These are phyloP conservation scores for Boletus subparvulus DNA, from an alignment of 768 basidiomycete species.

Conservation along the genomic window DNA sequence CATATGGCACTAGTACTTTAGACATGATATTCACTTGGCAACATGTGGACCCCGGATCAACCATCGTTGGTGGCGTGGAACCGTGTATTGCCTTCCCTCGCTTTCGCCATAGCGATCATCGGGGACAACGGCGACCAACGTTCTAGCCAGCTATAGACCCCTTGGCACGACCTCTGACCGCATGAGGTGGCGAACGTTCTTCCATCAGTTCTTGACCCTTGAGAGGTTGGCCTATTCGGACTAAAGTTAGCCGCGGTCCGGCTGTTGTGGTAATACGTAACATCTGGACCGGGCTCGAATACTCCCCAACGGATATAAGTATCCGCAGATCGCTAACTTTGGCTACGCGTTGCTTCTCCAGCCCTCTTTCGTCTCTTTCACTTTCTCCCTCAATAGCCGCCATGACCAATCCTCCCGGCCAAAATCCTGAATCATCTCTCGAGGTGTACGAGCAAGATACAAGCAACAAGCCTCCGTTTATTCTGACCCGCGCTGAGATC, in stretches of 20 bases:
- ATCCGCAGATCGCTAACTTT: not conserved
- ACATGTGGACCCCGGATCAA: not conserved
- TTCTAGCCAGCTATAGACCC: not conserved
- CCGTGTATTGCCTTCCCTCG: not conserved
- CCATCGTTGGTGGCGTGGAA: not conserved
- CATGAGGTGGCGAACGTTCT: conserved; percentile 11
- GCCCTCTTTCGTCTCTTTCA: not conserved
- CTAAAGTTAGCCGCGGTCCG: not conserved
- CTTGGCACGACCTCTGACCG: not conserved
- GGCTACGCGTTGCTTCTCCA: not conserved
- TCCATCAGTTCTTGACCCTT: not conserved
- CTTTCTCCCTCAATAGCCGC: not conserved
- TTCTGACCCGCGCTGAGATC: conserved; percentile 46
- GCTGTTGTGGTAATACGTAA: conserved; percentile 4
- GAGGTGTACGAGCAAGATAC: conserved; percentile 30
- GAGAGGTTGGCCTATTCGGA: not conserved
- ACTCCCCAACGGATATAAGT: conserved; percentile 3
- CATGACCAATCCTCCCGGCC: conserved; percentile 13
- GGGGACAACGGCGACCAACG: not conserved
- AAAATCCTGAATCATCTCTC: conserved; percentile 13
- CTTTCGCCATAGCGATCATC: conserved; percentile 9
- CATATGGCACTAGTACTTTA: too few relatives aligned
- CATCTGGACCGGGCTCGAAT: not conserved
- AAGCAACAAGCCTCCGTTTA: conserved; percentile 37
- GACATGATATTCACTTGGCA: not conserved